phyloP scores from a whole-genome alignment of 163 green algal genomes.

The Scenedesmus sp. region DNA sequence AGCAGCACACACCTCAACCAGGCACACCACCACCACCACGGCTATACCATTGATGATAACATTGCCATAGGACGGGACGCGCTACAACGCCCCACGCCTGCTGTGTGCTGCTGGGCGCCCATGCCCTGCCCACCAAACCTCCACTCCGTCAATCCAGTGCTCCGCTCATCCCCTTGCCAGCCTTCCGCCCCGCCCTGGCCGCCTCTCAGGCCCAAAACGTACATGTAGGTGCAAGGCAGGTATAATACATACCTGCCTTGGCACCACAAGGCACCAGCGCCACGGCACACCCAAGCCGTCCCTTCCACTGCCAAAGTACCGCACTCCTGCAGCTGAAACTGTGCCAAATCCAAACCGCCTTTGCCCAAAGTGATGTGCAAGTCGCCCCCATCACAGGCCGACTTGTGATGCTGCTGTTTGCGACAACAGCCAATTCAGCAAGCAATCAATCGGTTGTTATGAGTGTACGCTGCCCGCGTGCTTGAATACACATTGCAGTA shows the following conservation, averaged over 20 bases:
- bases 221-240: background rate
- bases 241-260: background rate
- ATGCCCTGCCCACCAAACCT: background rate
- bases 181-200: background rate
- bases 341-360: background rate
- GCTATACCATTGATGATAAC: background rate
- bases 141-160: background rate
- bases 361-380: background rate
- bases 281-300: background rate
- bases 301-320: background rate
- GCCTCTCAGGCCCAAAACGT: background rate
- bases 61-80: background rate
- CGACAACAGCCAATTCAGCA: background rate
- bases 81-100: background rate
- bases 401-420: background rate
- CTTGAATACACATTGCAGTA: background rate
- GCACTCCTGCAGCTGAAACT: slow-evolving; percentile 1
- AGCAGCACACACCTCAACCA: background rate
- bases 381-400: background rate
- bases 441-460: background rate
- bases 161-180: background rate
- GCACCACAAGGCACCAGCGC: background rate
- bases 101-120: background rate
- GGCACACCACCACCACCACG: background rate
- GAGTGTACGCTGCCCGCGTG: background rate